Evolutionary conservation across 1,284 basidiomycete species (phyloP), one percentile per base, ranked within the genome.

Genomic region (Austroboletus niveus): DNA sequence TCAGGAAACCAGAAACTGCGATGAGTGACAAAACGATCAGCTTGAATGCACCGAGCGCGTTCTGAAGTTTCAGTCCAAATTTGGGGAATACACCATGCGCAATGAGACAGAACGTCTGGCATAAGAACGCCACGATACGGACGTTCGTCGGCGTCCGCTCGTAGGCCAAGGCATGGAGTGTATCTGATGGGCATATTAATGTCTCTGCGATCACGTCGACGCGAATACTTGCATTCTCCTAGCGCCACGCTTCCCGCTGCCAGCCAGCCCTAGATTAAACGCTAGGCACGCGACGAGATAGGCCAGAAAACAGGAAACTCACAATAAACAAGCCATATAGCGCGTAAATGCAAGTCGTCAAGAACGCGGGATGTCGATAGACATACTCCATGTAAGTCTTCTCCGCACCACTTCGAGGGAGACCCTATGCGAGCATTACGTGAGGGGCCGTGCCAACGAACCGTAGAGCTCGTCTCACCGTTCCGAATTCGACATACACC

Each of bases 301-400:
- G 8, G 24, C 15, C 32, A 30, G 20, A 32, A 8, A 4, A 3
- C 17, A 44, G 11, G 9, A 15, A 1, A 67, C 79, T 47, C 58
- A 82, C 85, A 32, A 80, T 77, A 20, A 87, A 75, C 12, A 87
- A 59, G 1, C 80, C 78, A 61, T 87, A 86, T 9, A 77, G 69
- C 1, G 81, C 76, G 58, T 79, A 89, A 11, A 76, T 63, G 57
- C 83, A 86, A 4, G 82, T 82, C 7, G 72, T 73, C 50, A 90
- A 68, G 58, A 82, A 85, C 51, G 73, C 77, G 7, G 88, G 88
- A 15, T 72, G 72, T 40, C 79, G 74, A 65, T 80, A 90, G 29
- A 88, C 79, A 60, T 76, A 87, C 54, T 89, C 86, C 32, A 90
- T 70, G 59, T 90, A 91, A 50, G 84, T 85, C 70, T 88, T 88